Evolutionary conservation across 192 early-diverging fungal species (phyloP), one percentile per base, ranked within the genome.

Genomic region (Backusella parvicylindrica): DNA sequence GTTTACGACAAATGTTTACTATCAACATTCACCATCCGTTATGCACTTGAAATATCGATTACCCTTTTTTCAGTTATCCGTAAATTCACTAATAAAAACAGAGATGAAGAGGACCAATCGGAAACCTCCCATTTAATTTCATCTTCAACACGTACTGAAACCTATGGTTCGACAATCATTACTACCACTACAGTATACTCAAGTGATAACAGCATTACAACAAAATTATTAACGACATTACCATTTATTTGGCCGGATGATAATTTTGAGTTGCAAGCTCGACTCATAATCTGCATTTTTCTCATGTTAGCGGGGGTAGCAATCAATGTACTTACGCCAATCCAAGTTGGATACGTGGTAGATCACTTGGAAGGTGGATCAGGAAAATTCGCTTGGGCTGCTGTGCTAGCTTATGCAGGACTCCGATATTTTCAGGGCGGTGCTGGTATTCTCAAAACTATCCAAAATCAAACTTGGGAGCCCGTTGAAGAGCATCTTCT

Each of bases 401-500:
- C 83, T 6, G 89, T 95, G 26, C 63, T 93, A 1, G 37, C 88
- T 0, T 95, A 84, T 63, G 82, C 87, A 13, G 79, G 84, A n/a
- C 74, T 91, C 33, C 82, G 91, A 33, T 92, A 91, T 74, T 78
- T 95, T 8, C 94, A 95, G 77, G 91, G 94, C 30, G 83, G 89
- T 28, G 37, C 74, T 41, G 91, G 93, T 37, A 71, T 94, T 9
- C 75, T 98, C 41, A 91, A 91, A 71, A 89, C 90, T 1, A 53
- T 89, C 15, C 95, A 96, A 79, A 91, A 87, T 80, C 92, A 89
- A 72, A 79, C 91, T 2, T 99, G 97, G 97, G 92, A 97, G 47
- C 96, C 96, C 1, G 91, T 99, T 11, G 90, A 90, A 23, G 94
- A 98, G 80, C 93, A 91, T 81, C 97, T 94, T 16, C 94, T 94